Conservation (phyloP, 345 rosid species). For the Lepidium didymum region DNA sequence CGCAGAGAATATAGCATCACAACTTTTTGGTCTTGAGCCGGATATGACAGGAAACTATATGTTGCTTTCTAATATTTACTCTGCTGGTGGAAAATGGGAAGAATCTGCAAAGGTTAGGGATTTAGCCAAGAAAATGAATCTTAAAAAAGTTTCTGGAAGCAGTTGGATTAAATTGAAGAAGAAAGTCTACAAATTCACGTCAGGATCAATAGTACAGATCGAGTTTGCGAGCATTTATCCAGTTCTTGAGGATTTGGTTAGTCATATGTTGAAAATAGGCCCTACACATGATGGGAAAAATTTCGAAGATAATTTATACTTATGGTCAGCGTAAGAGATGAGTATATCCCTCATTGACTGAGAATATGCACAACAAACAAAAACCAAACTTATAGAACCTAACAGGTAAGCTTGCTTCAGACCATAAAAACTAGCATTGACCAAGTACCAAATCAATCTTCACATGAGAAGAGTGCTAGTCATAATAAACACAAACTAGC, state of each 20-base stretch:
- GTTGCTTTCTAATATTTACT: constrained; percentile 60
- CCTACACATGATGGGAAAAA: constrained; percentile 8
- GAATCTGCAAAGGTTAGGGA: constrained; percentile 61
- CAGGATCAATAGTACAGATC: constrained; percentile 27
- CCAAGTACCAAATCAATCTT: neutral
- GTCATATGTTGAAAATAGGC: constrained; percentile 15
- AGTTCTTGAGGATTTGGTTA: constrained; percentile 19
- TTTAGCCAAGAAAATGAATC: constrained; percentile 52
- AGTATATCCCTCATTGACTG: neutral
- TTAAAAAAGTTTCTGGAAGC: constrained; percentile 66
- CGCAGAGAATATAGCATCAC: constrained; percentile 39
- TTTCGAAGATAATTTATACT: constrained; percentile 10
- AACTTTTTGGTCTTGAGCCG: constrained; percentile 27
- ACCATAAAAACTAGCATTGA: constrained; percentile 8
- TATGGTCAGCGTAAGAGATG: constrained; percentile 7
- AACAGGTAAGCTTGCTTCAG: constrained; percentile 10
- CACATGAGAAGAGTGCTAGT: neutral
- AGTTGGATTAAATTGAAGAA: constrained; percentile 60
- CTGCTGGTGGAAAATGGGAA: constrained; percentile 59
- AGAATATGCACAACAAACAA: neutral
- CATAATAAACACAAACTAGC: neutral
- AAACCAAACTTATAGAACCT: neutral
- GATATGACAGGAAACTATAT: constrained; percentile 49
- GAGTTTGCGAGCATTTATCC: constrained; percentile 20
- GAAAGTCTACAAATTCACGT: constrained; percentile 42